Evolutionary conservation across 2,329 filamentous ascomycete species (phyloP).

Genomic region (Colletotrichum shisoi): DNA sequence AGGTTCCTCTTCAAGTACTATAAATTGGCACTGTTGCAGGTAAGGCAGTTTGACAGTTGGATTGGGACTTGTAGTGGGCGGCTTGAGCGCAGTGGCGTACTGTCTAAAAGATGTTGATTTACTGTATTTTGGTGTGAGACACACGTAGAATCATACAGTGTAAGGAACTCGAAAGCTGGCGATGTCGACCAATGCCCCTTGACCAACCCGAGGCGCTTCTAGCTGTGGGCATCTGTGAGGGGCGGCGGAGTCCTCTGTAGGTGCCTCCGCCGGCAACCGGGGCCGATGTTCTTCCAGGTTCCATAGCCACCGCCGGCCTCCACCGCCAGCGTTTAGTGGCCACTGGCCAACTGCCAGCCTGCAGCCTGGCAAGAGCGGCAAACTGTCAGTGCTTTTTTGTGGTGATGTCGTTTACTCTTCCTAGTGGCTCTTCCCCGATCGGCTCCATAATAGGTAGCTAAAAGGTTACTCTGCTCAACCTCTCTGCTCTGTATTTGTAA

Average conservation of each 20-base stretch:
- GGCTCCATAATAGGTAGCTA: constrained; percentile 28
- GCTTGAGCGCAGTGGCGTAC: not conserved
- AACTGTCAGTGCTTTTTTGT: constrained; percentile 39
- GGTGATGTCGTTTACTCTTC: constrained; percentile 35
- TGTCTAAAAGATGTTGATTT: not conserved
- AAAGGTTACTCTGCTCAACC: constrained; percentile 25
- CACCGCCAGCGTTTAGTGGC: constrained; percentile 25
- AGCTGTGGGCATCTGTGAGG: not conserved
- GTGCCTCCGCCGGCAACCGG: constrained; percentile 20
- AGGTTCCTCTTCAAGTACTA: constrained; percentile 2
- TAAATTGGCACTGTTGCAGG: constrained; percentile 12
- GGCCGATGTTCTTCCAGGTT: constrained; percentile 35
- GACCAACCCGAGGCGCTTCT: not conserved
- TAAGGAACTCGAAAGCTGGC: too few species aligned
- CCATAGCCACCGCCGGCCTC: constrained; percentile 21
- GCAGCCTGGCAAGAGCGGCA: constrained; percentile 13
- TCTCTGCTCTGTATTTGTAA: constrained; percentile 37
- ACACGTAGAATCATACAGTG: not conserved
- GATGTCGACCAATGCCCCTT: not conserved
- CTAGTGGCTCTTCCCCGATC: constrained; percentile 12
- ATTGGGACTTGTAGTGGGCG: not conserved
- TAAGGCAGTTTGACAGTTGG: not conserved
- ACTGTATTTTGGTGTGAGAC: too few species aligned
- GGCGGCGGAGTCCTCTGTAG: not conserved
- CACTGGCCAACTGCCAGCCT: not conserved